phyloP scores from a whole-genome alignment of 2,329 filamentous ascomycete genomes.

The Ilyonectria destructans region DNA sequence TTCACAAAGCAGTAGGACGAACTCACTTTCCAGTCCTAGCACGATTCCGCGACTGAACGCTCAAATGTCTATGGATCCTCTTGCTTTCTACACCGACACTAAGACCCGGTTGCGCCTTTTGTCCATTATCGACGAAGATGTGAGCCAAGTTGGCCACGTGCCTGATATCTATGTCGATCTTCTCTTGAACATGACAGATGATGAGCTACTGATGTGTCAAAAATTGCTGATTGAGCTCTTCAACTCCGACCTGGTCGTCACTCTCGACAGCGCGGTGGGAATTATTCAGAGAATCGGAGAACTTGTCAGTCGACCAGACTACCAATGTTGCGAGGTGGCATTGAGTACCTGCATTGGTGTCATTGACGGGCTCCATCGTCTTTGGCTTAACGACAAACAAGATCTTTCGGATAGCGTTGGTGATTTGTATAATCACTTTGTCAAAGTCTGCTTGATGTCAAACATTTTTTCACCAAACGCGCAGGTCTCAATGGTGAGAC shows the following conservation, averaged over 20 bases:
- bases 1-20: conserved; percentile 70
- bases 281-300: conserved; percentile 68
- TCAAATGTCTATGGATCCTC: conserved; percentile 59
- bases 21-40: conserved; percentile 54
- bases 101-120: conserved; percentile 64
- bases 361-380: conserved; percentile 74
- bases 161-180: conserved; percentile 67
- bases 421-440: conserved; percentile 86
- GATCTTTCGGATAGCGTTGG: conserved; percentile 77
- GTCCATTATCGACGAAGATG: conserved; percentile 59
- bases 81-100: conserved; percentile 66
- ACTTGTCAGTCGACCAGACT: conserved; percentile 71
- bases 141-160: conserved; percentile 64
- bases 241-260: conserved; percentile 67
- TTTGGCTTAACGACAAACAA: conserved; percentile 75
- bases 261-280: conserved; percentile 61
- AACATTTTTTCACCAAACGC: conserved; percentile 80
- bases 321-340: conserved; percentile 82
- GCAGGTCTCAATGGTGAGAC: conserved; percentile 76
- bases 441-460: conserved; percentile 76
- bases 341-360: conserved; percentile 78
- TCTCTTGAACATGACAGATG: conserved; percentile 65
- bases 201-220: conserved; percentile 70
- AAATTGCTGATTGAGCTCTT: conserved; percentile 68
- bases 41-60: conserved; percentile 65